Conservation (phyloP, 192 early-diverging fungal species). For the Mortierella hygrophila region DNA sequence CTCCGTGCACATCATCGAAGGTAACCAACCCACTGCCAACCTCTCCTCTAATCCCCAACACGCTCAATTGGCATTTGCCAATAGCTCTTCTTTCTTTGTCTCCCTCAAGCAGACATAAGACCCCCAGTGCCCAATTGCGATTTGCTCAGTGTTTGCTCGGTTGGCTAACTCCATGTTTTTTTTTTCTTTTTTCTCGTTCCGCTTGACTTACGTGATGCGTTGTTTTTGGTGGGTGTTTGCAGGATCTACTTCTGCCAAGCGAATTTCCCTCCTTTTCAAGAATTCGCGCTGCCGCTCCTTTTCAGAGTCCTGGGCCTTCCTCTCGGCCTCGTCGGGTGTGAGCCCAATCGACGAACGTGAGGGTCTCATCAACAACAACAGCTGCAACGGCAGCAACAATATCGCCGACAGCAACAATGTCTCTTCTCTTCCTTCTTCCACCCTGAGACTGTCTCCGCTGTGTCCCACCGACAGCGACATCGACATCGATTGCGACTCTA, state of each 20-base stretch:
- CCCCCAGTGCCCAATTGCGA: background rate
- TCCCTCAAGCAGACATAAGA: background rate
- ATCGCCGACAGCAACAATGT: background rate
- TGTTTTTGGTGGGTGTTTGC: background rate
- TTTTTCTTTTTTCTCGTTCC: background rate
- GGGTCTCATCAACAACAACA: background rate
- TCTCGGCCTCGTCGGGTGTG: background rate
- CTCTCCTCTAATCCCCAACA: too few species aligned
- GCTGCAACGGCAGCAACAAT: background rate
- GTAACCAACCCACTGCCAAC: constrained; percentile 5
- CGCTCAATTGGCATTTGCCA: too few species aligned
- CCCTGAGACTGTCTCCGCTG: background rate
- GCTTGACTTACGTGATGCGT: background rate
- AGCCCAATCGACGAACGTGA: background rate
- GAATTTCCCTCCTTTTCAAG: constrained; percentile 13
- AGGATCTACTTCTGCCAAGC: constrained; percentile 25
- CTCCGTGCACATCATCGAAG: constrained; percentile 30
- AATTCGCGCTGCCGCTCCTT: constrained; percentile 22
- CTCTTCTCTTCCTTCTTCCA: background rate
- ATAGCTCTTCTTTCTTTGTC: too few species aligned
- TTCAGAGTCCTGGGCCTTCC: constrained; percentile 42
- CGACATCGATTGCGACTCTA: background rate
- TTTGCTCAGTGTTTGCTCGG: background rate
- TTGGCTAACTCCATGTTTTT: background rate
- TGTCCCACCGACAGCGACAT: background rate